Evolutionary conservation across 2,329 filamentous ascomycete species (phyloP).

Genomic region (Pseudogymnoascus sp.): DNA sequence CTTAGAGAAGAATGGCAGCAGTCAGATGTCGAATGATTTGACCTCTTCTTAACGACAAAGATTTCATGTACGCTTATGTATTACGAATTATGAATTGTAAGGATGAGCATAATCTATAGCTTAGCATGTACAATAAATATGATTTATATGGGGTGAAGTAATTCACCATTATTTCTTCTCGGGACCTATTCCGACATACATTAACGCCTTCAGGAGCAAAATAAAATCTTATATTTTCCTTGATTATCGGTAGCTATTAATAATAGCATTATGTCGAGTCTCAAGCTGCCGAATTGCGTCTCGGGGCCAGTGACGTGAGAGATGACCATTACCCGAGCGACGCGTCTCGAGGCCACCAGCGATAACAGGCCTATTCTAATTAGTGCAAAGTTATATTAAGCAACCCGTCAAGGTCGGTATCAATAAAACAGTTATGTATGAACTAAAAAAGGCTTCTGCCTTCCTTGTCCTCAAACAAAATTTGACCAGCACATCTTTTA

Average conservation of each 20-base stretch:
- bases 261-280: neutral
- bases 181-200: neutral
- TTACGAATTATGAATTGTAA: neutral
- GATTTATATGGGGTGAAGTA: neutral
- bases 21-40: neutral
- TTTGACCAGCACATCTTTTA: neutral
- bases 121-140: neutral
- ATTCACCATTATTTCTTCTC: neutral
- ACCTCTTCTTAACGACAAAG: neutral
- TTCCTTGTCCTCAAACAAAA: neutral
- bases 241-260: neutral
- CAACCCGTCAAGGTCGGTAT: neutral
- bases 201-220: neutral
- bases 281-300: neutral
- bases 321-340: neutral
- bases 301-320: neutral
- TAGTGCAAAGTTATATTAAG: neutral
- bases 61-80: neutral
- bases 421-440: neutral
- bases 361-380: neutral
- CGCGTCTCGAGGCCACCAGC: neutral
- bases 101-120: neutral
- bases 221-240: neutral
- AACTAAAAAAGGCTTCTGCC: neutral
- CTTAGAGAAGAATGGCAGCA: conserved; percentile 24